A percentile compares a stretch with the other conserved stretches of the same genome.
Evolutionary conservation across 768 basidiomycete species (phyloP).

Genomic region (Clathrus columnatus): DNA sequence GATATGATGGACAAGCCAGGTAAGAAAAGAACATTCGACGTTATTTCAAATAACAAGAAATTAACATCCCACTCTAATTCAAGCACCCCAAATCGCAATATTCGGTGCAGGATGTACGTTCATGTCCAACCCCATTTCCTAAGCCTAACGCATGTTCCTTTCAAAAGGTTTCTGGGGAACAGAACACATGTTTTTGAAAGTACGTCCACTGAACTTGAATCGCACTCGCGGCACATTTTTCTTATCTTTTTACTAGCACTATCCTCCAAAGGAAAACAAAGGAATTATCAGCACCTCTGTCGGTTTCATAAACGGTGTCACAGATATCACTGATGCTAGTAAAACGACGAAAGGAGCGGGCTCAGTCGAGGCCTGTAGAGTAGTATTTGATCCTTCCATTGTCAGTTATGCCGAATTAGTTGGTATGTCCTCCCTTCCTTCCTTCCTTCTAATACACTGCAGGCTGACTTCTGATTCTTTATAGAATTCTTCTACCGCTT

Average conservation of each 20-base stretch:
- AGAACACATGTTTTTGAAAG: constrained; percentile 73
- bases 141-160: not conserved
- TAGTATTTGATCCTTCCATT: constrained; percentile 75
- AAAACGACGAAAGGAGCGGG: constrained; percentile 58
- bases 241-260: constrained; percentile 31
- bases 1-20: not conserved
- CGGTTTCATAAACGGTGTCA: constrained; percentile 71
- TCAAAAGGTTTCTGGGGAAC: constrained; percentile 64
- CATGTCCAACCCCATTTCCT: not conserved
- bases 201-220: not conserved
- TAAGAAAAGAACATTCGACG: not conserved
- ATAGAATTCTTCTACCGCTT: constrained; percentile 91
- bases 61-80: not conserved
- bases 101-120: constrained; percentile 44
- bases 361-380: constrained; percentile 81
- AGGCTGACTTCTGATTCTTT: not conserved
- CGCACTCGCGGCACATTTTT: not conserved
- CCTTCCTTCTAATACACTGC: not conserved
- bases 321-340: constrained; percentile 54
- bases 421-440: constrained; percentile 47
- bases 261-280: constrained; percentile 59
- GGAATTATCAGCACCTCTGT: constrained; percentile 69
- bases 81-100: constrained; percentile 8
- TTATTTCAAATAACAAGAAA: not conserved
- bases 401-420: constrained; percentile 82